Conservation (phyloP, 2,329 filamentous ascomycete species). For the Beauveria brongniartii region DNA sequence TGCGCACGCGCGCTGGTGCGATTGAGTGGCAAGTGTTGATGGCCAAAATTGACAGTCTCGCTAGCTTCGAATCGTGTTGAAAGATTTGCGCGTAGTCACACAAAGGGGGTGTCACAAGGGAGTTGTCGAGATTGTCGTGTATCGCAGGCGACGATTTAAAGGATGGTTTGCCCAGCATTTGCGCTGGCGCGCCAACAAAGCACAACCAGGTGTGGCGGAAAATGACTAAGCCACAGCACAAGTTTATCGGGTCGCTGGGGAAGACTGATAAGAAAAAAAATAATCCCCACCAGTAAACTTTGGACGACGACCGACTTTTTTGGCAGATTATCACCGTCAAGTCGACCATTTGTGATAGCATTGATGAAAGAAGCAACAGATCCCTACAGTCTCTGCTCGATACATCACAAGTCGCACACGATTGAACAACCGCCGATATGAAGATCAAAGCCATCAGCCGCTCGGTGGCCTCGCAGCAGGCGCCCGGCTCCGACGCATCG, state of each 20-base stretch:
- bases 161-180: not conserved
- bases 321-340: not conserved
- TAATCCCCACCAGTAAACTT: conserved; percentile 10
- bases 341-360: not conserved
- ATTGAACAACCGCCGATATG: conserved; percentile 23
- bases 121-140: not conserved
- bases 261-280: conserved; percentile 9
- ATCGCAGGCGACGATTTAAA: not conserved
- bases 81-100: not conserved
- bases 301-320: conserved; percentile 1
- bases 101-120: not conserved
- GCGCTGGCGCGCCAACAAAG: not conserved
- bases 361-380: not conserved
- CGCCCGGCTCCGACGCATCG: conserved; percentile 56
- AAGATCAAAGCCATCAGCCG: conserved; percentile 62
- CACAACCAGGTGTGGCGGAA: not conserved
- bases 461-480: conserved; percentile 55
- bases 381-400: not conserved
- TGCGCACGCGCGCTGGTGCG: conserved; percentile 4
- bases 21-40: not conserved
- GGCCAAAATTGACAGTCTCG: not conserved
- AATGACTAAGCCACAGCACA: conserved; percentile 11
- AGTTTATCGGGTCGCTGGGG: conserved; percentile 1
- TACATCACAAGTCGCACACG: not conserved
- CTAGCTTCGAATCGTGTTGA: not conserved